phyloP scores from a whole-genome alignment of 345 rosid genomes.

The Arabis alpina region DNA sequence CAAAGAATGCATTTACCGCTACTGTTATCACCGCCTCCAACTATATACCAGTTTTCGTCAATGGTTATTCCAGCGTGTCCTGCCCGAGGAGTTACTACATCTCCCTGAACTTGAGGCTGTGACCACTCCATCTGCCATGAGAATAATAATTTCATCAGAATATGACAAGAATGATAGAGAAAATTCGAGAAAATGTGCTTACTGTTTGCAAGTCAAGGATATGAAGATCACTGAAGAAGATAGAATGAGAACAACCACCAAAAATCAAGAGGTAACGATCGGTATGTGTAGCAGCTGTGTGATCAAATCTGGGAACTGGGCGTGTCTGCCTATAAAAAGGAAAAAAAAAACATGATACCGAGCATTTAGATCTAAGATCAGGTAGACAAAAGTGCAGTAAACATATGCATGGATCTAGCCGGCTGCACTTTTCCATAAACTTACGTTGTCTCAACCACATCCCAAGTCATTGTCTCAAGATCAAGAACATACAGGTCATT shows the following conservation, averaged over 20 bases:
- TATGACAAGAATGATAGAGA: conserved; percentile 8
- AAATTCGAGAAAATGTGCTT: conserved; percentile 42
- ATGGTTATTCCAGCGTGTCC: conserved; percentile 87
- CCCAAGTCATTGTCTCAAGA: conserved; percentile 90
- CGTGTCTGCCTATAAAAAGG: conserved; percentile 78
- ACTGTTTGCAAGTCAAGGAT: conserved; percentile 88
- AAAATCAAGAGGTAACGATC: conserved; percentile 83
- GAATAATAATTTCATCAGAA: conserved; percentile 12
- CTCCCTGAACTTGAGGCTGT: conserved; percentile 81
- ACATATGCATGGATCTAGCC: not conserved
- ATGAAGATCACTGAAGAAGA: conserved; percentile 91
- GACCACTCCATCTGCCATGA: conserved; percentile 93
- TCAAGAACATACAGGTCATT: conserved; percentile 83
- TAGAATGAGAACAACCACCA: conserved; percentile 96
- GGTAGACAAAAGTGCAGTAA: conserved; percentile 1
- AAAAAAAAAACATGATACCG: conserved; percentile 41
- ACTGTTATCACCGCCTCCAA: conserved; percentile 96
- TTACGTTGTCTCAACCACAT: conserved; percentile 68
- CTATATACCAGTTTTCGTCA: conserved; percentile 86
- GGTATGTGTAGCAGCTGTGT: conserved; percentile 78
- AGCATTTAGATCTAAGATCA: conserved; percentile 31
- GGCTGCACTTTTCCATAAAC: conserved; percentile 33
- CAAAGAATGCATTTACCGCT: conserved; percentile 57
- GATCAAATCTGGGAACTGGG: conserved; percentile 98
- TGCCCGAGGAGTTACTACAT: conserved; percentile 77